Evolutionary conservation across 1,284 basidiomycete genomes (phyloP), one percentile per base, ranked within the genome.

Genomic region (Moesziomyces parantarcticus): DNA sequence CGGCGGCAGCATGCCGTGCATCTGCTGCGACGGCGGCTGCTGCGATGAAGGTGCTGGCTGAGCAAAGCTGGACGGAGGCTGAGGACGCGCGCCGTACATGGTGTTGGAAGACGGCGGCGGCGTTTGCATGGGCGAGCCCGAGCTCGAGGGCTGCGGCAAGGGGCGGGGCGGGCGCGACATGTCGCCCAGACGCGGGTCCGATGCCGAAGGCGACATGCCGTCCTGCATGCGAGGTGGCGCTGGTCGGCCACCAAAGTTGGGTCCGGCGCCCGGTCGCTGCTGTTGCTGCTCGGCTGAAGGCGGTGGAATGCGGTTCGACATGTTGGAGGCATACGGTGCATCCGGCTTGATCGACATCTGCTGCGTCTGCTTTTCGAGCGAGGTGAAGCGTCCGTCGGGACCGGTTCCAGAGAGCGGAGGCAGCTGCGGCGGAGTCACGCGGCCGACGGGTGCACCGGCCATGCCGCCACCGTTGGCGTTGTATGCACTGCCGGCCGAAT

Each of bases 321-420:
- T n/a, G n/a, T n/a, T n/a, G 58, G 40, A 20, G 14, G 50, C 42
- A 20, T 53, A 55, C 9, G 48, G 45, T 5, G 25, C 52, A n/a
- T 44, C 46, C 18, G 58, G 55, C 54, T 66, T 54, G 48, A 74
- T 53, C 48, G 59, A 62, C 75, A 80, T 72, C 54, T 78, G 76
- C 41, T 75, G 62, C 3, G 78, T 78, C 65, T 77, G 75, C 61
- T 77, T 66, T 48, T 80, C 78, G n/a, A 80, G 59, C 5, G 57
- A 44, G 8, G 64, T 51, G 43, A 69, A 60, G 26, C 71, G 58
- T 18, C 50, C 57, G 42, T 68, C 69, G 20, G 42, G 32, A 41
- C 57, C 50, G 13, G 57, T 23, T 41, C 43, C 48, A 10, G 57
- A 32, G 5, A 71, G 7, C 14, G 50, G 56, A 32, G 60, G 58